Base-by-base conservation (phyloP, 371 early-diverging fungal species). In the Rhizopus stolonifer region DNA sequence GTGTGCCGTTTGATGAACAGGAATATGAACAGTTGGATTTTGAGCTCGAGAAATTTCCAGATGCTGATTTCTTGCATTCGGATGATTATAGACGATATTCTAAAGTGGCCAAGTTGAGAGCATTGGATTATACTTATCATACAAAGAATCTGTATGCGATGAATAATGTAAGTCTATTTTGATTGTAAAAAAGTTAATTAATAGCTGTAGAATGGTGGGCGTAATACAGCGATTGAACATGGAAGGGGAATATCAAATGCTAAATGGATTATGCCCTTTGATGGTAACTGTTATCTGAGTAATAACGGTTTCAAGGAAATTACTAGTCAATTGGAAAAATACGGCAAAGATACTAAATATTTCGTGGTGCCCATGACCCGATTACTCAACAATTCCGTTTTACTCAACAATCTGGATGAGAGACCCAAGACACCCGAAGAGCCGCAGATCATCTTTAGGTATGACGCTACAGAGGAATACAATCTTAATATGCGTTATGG, bases 401-500 rank as follows among this genome's bases (percentile, higher is more conserved):
- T 84, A 15, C 46, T 86, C 31, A 73, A 73, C 31, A 72, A 72
- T 23, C 40, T 65, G 34, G 86, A 85, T 53, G 72, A 73, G n/a
- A 70, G 78, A 18, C 84, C 85, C 10, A 79, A 78, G 51, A 73
- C 84, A 4, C 77, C 80, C 5, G 87, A 86, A 50, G 87, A 87
- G 36, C 87, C 87, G 0, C 86, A 87, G 56, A 77, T 87, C 22
- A 83, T 87, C 21, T 86, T 87, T 57, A 49, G 84, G 13, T 63
- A 80, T 57, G 83, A 83, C 56, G 76, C 87, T 8, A 64, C 64
- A 2, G 80, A 84, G 57, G 70, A 74, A 31, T 87, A 83, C 46
- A 82, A 86, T 48, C 61, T 79, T n/a, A 77, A 83, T 50, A 86
- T 87, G 86, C 69, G 87, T 22, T 87, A 87, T 53, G 87, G 87